phyloP scores from a whole-genome alignment of 2,329 filamentous ascomycete genomes.

The Fusarium sp. region DNA sequence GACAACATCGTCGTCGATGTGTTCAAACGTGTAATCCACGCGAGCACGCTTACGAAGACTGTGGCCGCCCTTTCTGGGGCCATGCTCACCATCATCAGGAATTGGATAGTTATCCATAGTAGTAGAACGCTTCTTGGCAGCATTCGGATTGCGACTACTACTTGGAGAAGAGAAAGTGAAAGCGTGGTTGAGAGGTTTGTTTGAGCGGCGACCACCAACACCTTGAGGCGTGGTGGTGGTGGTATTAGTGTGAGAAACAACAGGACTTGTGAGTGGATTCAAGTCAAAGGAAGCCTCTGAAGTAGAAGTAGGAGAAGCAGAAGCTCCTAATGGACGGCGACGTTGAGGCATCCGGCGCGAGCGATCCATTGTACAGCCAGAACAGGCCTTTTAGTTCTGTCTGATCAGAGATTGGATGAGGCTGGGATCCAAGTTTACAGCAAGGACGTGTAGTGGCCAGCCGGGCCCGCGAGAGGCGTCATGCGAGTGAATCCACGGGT shows the following conservation, averaged over 20 bases:
- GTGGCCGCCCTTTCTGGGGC: constrained; percentile 69
- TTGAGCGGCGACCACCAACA: constrained; percentile 50
- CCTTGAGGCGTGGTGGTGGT: constrained; percentile 49
- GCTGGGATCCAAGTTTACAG: constrained; percentile 46
- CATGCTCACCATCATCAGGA: constrained; percentile 61
- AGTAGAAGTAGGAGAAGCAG: constrained; percentile 52
- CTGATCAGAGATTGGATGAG: constrained; percentile 26
- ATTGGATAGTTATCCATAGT: constrained; percentile 56
- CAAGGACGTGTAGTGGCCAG: constrained; percentile 48
- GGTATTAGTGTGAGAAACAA: constrained; percentile 50
- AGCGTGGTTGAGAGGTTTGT: constrained; percentile 53
- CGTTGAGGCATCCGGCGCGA: constrained; percentile 53
- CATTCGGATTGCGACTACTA: constrained; percentile 46
- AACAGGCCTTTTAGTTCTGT: constrained; percentile 31
- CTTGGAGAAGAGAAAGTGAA: constrained; percentile 55
- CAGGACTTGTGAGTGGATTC: constrained; percentile 50
- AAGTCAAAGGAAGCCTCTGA: constrained; percentile 51
- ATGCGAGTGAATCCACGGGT: constrained; percentile 43
- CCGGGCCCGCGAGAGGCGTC: constrained; percentile 46
- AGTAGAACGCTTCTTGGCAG: constrained; percentile 59
- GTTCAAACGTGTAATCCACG: constrained; percentile 68
- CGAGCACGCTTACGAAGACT: constrained; percentile 68
- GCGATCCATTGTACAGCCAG: constrained; percentile 54
- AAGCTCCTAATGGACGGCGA: constrained; percentile 50
- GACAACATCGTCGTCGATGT: constrained; percentile 62